Percentiles rank a stretch among this genome's conserved stretches.
These are phyloP conservation scores for Carallia brachiata DNA, from an alignment of 345 rosid species.

Conservation along the genomic window DNA sequence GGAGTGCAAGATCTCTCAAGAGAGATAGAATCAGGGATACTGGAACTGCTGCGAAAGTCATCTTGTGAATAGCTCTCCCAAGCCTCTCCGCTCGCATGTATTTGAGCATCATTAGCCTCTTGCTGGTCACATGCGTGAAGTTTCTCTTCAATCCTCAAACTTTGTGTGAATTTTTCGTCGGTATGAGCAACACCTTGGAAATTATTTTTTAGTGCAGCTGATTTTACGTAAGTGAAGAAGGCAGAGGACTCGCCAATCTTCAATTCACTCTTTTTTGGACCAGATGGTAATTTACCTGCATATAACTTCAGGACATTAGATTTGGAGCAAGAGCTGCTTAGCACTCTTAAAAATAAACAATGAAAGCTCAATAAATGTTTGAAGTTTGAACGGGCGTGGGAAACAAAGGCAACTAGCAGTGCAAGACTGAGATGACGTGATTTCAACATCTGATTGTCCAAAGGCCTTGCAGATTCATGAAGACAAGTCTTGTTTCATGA, in stretches of 20 bases:
- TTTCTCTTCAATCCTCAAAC: constrained; percentile 37
- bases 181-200: constrained; percentile 20
- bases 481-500: too few species aligned
- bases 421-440: too few species aligned
- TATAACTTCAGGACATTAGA: constrained; percentile 4
- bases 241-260: constrained; percentile 92
- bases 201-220: constrained; percentile 39
- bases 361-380: neutral
- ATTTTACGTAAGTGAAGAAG: constrained; percentile 86
- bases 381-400: neutral
- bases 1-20: constrained; percentile 63
- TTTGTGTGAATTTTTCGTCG: constrained; percentile 27
- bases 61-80: constrained; percentile 56
- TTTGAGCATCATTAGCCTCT: constrained; percentile 30
- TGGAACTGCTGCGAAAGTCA: constrained; percentile 53
- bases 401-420: neutral
- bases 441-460: too few species aligned
- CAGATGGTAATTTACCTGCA: constrained; percentile 62
- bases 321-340: neutral
- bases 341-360: neutral
- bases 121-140: constrained; percentile 29
- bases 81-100: constrained; percentile 49
- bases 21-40: constrained; percentile 52
- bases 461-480: too few species aligned
- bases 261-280: constrained; percentile 76